Evolutionary conservation across 2,329 filamentous ascomycete species (phyloP).

Genomic region (Talaromyces funiculosus): DNA sequence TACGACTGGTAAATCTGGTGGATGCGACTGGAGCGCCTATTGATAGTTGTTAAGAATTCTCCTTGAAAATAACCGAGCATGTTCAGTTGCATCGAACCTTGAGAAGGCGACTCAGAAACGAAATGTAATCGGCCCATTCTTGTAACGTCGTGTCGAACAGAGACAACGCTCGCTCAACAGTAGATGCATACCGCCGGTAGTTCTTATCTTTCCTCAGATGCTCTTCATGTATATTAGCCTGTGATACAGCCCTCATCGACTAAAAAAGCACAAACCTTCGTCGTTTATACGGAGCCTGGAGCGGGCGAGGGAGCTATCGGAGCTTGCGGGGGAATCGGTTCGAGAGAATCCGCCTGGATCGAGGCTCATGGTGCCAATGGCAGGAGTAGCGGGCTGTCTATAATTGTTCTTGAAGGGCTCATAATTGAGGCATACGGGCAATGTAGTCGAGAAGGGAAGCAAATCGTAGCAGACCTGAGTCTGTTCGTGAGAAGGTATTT

Average conservation of each 20-base stretch:
- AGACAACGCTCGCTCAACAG: conserved; percentile 77
- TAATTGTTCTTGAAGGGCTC: conserved; percentile 25
- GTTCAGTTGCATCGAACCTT: conserved; percentile 55
- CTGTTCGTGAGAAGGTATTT: conserved; percentile 14
- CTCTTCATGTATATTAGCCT: conserved; percentile 21
- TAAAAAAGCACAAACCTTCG: conserved; percentile 55
- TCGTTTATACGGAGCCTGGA: conserved; percentile 67
- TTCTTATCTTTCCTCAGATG: conserved; percentile 54
- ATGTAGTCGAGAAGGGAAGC: background rate
- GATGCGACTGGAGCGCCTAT: conserved; percentile 82
- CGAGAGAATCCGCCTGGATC: conserved; percentile 38
- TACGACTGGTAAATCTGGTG: conserved; percentile 63
- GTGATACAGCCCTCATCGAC: background rate
- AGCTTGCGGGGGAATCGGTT: conserved; percentile 68
- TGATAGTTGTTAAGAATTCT: background rate
- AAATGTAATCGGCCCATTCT: conserved; percentile 99
- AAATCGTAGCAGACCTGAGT: conserved; percentile 11
- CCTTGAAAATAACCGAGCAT: background rate
- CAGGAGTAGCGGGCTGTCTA: conserved; percentile 21
- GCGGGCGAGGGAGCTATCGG: conserved; percentile 73
- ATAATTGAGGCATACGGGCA: conserved; percentile 26
- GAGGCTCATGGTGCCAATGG: conserved; percentile 38
- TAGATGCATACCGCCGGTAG: conserved; percentile 83
- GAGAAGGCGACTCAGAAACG: conserved; percentile 81
- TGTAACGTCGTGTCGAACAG: conserved; percentile 90